Conservation (phyloP, 1,284 basidiomycete species). For the Phylloporus sp. region DNA sequence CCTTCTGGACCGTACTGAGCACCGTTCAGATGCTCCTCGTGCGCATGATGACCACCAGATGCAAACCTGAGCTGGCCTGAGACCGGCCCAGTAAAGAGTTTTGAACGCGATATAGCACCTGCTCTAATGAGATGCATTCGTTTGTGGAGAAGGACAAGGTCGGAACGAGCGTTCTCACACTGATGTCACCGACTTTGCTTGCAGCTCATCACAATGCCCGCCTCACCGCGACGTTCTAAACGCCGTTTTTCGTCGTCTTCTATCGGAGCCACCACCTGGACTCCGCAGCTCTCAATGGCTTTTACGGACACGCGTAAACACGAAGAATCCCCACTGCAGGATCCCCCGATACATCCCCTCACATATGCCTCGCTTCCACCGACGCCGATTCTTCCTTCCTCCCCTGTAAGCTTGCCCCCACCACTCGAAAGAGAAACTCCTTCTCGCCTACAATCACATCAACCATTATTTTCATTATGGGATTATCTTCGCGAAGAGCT, state of each 20-base stretch:
- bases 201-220: constrained; percentile 32
- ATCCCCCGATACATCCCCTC: constrained; percentile 33
- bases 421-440: constrained; percentile 17
- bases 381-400: constrained; percentile 65
- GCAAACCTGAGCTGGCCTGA: constrained; percentile 47
- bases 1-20: constrained; percentile 67
- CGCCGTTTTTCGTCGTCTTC: constrained; percentile 44
- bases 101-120: constrained; percentile 41
- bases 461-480: constrained; percentile 82
- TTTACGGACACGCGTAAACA: constrained; percentile 23
- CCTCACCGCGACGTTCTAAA: constrained; percentile 42
- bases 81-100: constrained; percentile 22
- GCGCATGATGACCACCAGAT: constrained; percentile 45
- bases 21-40: constrained; percentile 48
- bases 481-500: constrained; percentile 90
- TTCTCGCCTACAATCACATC: constrained; percentile 19
- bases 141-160: background rate
- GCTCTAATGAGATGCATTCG: constrained; percentile 46
- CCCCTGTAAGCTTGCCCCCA: constrained; percentile 44
- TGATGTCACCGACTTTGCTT: background rate
- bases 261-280: constrained; percentile 34
- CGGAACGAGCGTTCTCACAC: constrained; percentile 29
- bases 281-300: constrained; percentile 18
- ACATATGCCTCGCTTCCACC: constrained; percentile 75
- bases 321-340: constrained; percentile 22